These are phyloP conservation scores for Centrapalus pauciflorus DNA, from an alignment of 129 eudicot species.

Conservation along the genomic window DNA sequence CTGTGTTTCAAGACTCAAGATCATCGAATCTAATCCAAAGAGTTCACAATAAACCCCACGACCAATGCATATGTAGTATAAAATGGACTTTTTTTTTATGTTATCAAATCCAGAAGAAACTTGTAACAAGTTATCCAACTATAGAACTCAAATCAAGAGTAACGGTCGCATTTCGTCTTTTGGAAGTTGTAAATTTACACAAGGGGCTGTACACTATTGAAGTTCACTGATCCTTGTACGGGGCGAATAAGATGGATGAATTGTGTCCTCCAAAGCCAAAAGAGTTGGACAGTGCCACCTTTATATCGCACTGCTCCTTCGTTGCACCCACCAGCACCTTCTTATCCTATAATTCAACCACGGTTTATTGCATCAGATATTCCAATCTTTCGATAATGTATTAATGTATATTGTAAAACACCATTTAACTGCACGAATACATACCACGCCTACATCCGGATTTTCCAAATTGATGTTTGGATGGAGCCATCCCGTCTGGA, in stretches of 20 bases:
- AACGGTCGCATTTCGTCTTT: background rate
- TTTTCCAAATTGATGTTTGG: constrained; percentile 68
- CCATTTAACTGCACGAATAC: constrained; percentile 2
- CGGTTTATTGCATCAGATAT: background rate
- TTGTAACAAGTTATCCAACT: background rate
- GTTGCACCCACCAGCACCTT: constrained; percentile 55
- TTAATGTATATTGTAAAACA: background rate
- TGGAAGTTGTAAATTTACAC: constrained; percentile 20
- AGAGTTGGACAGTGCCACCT: constrained; percentile 71
- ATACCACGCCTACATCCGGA: constrained; percentile 70
- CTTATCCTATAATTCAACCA: constrained; percentile 41
- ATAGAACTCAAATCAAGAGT: constrained; percentile 7
- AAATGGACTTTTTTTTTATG: background rate
- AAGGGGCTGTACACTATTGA: background rate
- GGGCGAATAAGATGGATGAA: constrained; percentile 69
- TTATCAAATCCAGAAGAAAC: constrained; percentile 7
- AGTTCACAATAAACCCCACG: background rate
- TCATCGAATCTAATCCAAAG: no score
- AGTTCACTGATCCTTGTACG: constrained; percentile 36
- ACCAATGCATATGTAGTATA: background rate
- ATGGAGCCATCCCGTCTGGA: constrained; percentile 70
- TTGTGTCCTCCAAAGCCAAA: constrained; percentile 85
- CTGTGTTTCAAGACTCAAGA: no score
- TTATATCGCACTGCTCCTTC: constrained; percentile 49
- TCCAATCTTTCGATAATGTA: background rate